Evolutionary conservation across 495 filamentous ascomycete species (phyloP).

Genomic region (Daldinia grandis): DNA sequence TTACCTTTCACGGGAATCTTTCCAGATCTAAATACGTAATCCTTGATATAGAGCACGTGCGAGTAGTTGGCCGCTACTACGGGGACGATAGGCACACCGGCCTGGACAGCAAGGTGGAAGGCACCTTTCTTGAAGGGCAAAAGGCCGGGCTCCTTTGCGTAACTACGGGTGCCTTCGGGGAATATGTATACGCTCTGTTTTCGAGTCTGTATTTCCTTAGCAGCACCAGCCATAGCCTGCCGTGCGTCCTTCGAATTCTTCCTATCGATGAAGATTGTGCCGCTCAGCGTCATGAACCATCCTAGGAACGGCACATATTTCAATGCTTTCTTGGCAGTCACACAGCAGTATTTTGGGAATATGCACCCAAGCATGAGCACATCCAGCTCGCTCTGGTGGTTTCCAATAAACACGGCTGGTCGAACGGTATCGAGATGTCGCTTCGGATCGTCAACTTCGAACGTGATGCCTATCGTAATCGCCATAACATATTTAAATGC

Average conservation of each 20-base stretch:
- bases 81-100: conserved; percentile 90
- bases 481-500: conserved; percentile 85
- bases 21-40: conserved; percentile 74
- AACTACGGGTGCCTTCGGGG: conserved; percentile 91
- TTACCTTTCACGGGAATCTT: conserved; percentile 82
- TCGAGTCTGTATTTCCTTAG: conserved; percentile 74
- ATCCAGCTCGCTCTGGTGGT: conserved; percentile 95
- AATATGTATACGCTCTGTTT: conserved; percentile 93
- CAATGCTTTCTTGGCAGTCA: conserved; percentile 91
- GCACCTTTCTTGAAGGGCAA: conserved; percentile 98
- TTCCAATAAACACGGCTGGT: conserved; percentile 89
- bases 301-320: conserved; percentile 86
- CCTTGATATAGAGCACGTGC: conserved; percentile 77
- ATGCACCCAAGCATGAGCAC: conserved; percentile 86
- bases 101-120: conserved; percentile 94
- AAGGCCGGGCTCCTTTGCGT: conserved; percentile 79
- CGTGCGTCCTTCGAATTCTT: conserved; percentile 81
- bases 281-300: conserved; percentile 93
- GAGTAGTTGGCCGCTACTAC: conserved; percentile 88
- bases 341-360: conserved; percentile 90
- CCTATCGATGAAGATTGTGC: conserved; percentile 94
- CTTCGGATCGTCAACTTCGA: conserved; percentile 74
- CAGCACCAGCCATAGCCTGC: conserved; percentile 84
- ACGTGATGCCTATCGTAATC: conserved; percentile 77
- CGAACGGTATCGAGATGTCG: conserved; percentile 69